A percentile compares a stretch with the other conserved stretches of the same genome.
These are phyloP conservation scores for Arthrobotrys conoides DNA, from an alignment of 2,329 filamentous ascomycete species.

Conservation along the genomic window DNA sequence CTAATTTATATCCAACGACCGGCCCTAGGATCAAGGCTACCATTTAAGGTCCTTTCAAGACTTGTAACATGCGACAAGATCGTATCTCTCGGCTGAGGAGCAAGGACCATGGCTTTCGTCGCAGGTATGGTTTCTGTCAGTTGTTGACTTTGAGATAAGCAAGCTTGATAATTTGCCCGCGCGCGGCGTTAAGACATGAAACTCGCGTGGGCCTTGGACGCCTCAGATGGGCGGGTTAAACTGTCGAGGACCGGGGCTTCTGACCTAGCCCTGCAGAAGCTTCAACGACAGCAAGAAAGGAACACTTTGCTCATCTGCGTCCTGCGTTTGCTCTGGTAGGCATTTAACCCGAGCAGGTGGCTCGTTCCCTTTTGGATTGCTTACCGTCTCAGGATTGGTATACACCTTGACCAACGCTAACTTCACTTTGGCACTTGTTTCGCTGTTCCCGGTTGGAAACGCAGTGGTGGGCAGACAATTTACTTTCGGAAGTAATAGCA, in stretches of 20 bases:
- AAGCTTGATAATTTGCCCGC: slow-evolving; percentile 18
- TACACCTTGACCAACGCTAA: slow-evolving; percentile 23
- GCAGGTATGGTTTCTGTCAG: slow-evolving; percentile 27
- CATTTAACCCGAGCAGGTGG: slow-evolving; percentile 41
- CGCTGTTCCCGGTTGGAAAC: slow-evolving; percentile 54
- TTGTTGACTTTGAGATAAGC: slow-evolving; percentile 43
- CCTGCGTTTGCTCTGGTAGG: slow-evolving; percentile 5
- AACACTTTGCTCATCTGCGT: slow-evolving; percentile 10
- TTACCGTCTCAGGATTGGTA: slow-evolving; percentile 51
- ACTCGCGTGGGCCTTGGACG: slow-evolving; percentile 25
- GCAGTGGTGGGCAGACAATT: slow-evolving; percentile 39
- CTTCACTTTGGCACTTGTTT: slow-evolving; percentile 30
- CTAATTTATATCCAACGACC: slow-evolving; percentile 15
- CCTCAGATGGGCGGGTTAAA: slow-evolving; percentile 28
- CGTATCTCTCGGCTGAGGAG: slow-evolving; percentile 31
- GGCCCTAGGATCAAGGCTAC: neutral
- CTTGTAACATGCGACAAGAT: slow-evolving; percentile 18
- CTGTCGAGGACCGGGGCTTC: slow-evolving; percentile 32
- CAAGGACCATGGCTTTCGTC: slow-evolving; percentile 30
- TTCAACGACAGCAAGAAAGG: neutral
- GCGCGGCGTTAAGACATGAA: slow-evolving; percentile 8
- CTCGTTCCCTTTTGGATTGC: slow-evolving; percentile 51
- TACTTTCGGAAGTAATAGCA: slow-evolving; percentile 23
- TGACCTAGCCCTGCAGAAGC: slow-evolving; percentile 14
- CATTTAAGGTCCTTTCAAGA: neutral